Conservation (phyloP, 257 asterid genomes). For the Thymus quinquecostatus region DNA sequence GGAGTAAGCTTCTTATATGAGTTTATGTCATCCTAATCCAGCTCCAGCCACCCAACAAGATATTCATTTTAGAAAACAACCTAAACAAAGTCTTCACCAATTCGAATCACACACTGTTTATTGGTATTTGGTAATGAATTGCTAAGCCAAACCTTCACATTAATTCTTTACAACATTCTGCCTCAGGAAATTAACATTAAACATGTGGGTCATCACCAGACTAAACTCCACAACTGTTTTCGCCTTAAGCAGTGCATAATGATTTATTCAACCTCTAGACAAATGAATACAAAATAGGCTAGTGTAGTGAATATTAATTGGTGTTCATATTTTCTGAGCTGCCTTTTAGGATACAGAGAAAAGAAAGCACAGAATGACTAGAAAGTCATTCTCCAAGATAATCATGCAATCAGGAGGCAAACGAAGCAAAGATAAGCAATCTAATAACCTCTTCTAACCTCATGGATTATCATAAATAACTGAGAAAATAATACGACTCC, state of each 20-base stretch:
- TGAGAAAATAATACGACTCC: background rate
- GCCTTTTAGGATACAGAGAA: background rate
- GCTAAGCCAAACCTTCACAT: background rate
- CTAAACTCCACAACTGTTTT: background rate
- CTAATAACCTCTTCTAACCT: conserved; percentile 1
- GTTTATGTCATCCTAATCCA: background rate
- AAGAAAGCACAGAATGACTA: too few relatives aligned
- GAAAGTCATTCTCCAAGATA: too few relatives aligned
- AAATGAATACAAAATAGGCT: background rate
- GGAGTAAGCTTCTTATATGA: background rate
- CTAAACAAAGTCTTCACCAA: background rate
- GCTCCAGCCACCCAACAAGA: background rate
- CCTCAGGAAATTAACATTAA: background rate
- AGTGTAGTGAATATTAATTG: background rate
- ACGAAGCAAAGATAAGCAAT: background rate
- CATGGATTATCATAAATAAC: background rate
- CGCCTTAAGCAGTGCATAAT: background rate
- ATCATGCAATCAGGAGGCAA: background rate
- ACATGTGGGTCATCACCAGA: background rate
- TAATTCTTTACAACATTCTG: background rate
- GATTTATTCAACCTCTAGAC: too few relatives aligned
- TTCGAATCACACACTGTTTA: background rate
- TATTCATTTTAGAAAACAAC: background rate
- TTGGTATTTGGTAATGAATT: conserved; percentile 3
- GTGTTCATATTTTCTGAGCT: conserved; percentile 8